phyloP scores from a whole-genome alignment of 78 protist species.

The Monocercomonoides exilis region DNA sequence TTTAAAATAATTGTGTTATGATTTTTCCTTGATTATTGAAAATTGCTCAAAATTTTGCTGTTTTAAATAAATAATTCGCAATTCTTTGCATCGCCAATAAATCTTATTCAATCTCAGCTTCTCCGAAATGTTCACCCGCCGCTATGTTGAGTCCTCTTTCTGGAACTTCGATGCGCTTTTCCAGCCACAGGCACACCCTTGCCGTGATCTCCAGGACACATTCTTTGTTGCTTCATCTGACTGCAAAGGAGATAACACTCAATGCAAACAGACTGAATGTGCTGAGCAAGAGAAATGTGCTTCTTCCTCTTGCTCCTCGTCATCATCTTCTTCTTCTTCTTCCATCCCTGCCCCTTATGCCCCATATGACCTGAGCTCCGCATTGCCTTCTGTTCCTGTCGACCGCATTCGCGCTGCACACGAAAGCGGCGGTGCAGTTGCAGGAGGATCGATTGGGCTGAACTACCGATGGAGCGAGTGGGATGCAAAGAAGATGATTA shows the following conservation, averaged over 20 bases:
- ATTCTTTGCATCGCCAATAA: no score
- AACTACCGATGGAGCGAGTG: constrained; percentile 78
- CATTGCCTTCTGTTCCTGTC: background rate
- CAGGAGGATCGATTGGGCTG: constrained; percentile 68
- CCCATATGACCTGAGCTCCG: background rate
- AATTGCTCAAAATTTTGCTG: no score
- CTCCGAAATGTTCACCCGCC: constrained; percentile 33
- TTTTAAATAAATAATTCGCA: no score
- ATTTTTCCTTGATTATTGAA: no score
- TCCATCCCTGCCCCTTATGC: background rate
- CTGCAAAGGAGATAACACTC: no score
- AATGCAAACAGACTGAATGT: no score
- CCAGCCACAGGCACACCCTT: constrained; percentile 98
- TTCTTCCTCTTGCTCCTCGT: no score
- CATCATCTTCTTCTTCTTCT: background rate
- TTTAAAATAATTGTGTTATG: no score
- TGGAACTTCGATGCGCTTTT: constrained; percentile 99
- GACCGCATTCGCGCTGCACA: background rate
- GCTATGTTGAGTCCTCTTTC: constrained; percentile 68
- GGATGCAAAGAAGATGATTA: constrained; percentile 82
- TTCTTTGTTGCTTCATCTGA: constrained; percentile 3
- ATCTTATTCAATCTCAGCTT: no score
- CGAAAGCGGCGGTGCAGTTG: constrained; percentile 20
- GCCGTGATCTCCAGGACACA: constrained; percentile 77
- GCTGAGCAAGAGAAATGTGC: no score